These are phyloP conservation scores for Theobroma cacao DNA, from an alignment of 345 rosid species.

Conservation along the genomic window DNA sequence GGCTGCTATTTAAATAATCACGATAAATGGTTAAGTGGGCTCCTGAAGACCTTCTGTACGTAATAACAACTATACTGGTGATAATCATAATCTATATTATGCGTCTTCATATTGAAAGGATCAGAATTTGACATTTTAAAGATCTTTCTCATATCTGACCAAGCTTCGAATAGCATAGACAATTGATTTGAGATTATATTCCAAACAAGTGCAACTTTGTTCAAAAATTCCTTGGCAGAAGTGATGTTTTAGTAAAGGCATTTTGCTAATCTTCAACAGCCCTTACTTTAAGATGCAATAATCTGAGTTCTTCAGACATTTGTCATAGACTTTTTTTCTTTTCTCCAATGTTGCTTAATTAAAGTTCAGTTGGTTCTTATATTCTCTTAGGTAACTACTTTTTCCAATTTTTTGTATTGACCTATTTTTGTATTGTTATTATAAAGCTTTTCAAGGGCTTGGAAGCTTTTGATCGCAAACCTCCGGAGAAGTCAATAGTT, in stretches of 20 bases:
- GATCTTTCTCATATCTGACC: not conserved
- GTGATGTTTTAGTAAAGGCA: not conserved
- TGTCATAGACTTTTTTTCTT: not conserved
- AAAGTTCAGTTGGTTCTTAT: not conserved
- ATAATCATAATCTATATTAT: not conserved
- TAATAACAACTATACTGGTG: not conserved
- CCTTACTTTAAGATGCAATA: not conserved
- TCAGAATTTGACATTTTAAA: not conserved
- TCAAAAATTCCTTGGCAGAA: not conserved
- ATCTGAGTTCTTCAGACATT: not conserved
- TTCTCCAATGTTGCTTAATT: not conserved
- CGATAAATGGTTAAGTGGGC: not conserved
- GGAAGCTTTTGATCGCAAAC: slow-evolving; percentile 82
- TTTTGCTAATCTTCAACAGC: not conserved
- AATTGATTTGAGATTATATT: not conserved
- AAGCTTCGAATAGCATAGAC: not conserved
- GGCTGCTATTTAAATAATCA: not conserved
- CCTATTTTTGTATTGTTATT: slow-evolving; percentile 5
- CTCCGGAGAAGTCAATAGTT: slow-evolving; percentile 67
- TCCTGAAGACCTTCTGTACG: not conserved
- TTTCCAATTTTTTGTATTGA: slow-evolving; percentile 4
- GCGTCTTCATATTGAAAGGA: not conserved
- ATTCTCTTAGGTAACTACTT: not conserved
- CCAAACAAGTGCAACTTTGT: not conserved
- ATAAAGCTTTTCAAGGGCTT: slow-evolving; percentile 74